Conservation (phyloP, 306 rosid genomes). For the Alnus rubra region DNA sequence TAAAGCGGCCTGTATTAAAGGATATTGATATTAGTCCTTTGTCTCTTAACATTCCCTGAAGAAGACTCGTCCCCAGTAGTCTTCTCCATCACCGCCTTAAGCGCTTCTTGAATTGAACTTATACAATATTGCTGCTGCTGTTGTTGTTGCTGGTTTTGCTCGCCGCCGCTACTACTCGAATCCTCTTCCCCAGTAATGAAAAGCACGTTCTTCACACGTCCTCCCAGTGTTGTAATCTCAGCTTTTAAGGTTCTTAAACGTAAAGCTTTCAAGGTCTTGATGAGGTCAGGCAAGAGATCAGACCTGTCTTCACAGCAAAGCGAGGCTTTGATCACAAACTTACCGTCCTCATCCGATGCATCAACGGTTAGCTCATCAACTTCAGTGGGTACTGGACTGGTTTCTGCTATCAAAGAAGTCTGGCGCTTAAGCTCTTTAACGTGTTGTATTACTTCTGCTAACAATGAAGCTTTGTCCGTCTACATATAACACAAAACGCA, state of each 20-base stretch:
- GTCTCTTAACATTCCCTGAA: slow-evolving; percentile 78
- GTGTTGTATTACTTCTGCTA: slow-evolving; percentile 88
- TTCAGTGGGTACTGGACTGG: slow-evolving; percentile 75
- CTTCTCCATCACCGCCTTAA: slow-evolving; percentile 82
- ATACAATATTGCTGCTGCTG: slow-evolving; percentile 52
- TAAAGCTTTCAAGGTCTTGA: slow-evolving; percentile 63
- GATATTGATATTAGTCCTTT: slow-evolving; percentile 73
- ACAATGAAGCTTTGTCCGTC: slow-evolving; percentile 90
- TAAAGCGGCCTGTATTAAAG: slow-evolving; percentile 56
- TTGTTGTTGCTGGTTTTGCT: slow-evolving; percentile 29
- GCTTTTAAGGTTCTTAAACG: slow-evolving; percentile 74
- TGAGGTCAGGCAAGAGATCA: slow-evolving; percentile 80
- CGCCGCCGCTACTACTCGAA: slow-evolving; percentile 38
- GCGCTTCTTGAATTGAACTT: slow-evolving; percentile 80
- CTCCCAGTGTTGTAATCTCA: slow-evolving; percentile 77
- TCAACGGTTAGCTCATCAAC: slow-evolving; percentile 74
- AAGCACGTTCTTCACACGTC: slow-evolving; percentile 76
- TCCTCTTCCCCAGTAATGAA: slow-evolving; percentile 63
- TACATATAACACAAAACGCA: slow-evolving; percentile 2
- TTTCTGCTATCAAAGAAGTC: slow-evolving; percentile 71
- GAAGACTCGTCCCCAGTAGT: slow-evolving; percentile 50
- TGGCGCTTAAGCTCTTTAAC: slow-evolving; percentile 84
- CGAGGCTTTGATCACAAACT: slow-evolving; percentile 73
- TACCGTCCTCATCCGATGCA: slow-evolving; percentile 66
- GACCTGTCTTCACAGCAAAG: slow-evolving; percentile 87